Conservation (phyloP, 2,329 filamentous ascomycete species). For the Ophiostoma tasmaniense region DNA sequence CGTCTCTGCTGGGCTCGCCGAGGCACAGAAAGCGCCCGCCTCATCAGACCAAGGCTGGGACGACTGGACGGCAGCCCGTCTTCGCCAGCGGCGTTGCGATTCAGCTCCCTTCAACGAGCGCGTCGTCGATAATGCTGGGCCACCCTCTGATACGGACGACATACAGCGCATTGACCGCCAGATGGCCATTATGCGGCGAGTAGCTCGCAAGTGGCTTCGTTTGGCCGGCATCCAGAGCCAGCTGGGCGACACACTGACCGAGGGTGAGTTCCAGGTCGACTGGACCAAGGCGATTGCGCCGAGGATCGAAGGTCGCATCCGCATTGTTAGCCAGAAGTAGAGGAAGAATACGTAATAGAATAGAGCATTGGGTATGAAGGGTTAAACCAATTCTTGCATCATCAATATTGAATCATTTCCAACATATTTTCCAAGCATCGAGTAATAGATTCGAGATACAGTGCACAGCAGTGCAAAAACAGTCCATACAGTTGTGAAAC, state of each 20-base stretch:
- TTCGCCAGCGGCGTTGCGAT: constrained; percentile 29
- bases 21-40: no score
- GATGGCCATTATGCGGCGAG: constrained; percentile 57
- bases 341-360: not conserved
- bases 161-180: constrained; percentile 36
- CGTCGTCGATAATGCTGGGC: constrained; percentile 31
- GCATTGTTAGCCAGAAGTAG: constrained; percentile 29
- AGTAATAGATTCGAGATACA: not conserved
- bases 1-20: constrained; percentile 24
- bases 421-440: not conserved
- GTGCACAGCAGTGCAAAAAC: not conserved
- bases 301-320: constrained; percentile 66
- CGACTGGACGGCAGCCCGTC: constrained; percentile 30
- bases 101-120: constrained; percentile 37
- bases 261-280: constrained; percentile 53
- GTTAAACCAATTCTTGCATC: not conserved
- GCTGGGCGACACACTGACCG: constrained; percentile 46
- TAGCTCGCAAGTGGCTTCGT: constrained; percentile 65
- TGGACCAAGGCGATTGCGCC: constrained; percentile 80
- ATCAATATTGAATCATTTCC: not conserved
- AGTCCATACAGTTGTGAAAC: not conserved
- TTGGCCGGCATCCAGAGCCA: constrained; percentile 52
- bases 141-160: constrained; percentile 33
- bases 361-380: not conserved
- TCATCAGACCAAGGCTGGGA: constrained; percentile 26